These are phyloP conservation scores for Bipolaris oryzae DNA, from an alignment of 2,329 filamentous ascomycete genomes.

Conservation along the genomic window DNA sequence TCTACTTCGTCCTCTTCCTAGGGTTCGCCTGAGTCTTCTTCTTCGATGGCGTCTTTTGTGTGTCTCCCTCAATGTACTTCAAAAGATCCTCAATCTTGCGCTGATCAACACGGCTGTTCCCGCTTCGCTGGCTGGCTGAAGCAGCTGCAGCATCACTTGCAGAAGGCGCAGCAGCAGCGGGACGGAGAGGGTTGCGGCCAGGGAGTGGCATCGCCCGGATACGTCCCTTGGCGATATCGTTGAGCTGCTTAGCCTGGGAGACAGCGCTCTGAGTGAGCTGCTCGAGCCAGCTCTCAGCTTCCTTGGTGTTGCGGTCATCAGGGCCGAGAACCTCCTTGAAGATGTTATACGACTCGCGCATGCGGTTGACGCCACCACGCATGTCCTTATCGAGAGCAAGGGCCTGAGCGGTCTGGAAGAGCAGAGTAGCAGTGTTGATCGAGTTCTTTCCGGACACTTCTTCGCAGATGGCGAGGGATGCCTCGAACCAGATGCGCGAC, in stretches of 20 bases:
- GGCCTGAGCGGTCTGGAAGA: constrained; percentile 96
- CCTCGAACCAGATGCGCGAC: constrained; percentile 95
- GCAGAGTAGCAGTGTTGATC: constrained; percentile 89
- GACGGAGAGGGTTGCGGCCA: constrained; percentile 58
- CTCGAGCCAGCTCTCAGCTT: constrained; percentile 95
- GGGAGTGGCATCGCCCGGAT: constrained; percentile 74
- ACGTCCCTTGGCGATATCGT: constrained; percentile 77
- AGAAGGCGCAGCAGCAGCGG: constrained; percentile 66
- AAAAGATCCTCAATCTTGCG: constrained; percentile 92
- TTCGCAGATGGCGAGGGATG: constrained; percentile 87
- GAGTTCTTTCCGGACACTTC: constrained; percentile 86
- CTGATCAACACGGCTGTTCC: constrained; percentile 64
- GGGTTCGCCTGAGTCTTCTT: constrained; percentile 53
- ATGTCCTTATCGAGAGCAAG: constrained; percentile 94
- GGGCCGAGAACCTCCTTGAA: constrained; percentile 87
- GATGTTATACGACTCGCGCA: constrained; percentile 96
- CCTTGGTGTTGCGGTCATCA: constrained; percentile 96
- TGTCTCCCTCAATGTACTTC: constrained; percentile 85
- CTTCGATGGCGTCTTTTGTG: constrained; percentile 52
- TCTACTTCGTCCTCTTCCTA: constrained; percentile 39
- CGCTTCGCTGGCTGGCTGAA: constrained; percentile 47
- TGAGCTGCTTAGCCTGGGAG: constrained; percentile 89
- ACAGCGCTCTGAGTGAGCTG: constrained; percentile 96
- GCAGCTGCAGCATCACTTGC: constrained; percentile 54
- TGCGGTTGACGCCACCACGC: constrained; percentile 86